Evolutionary conservation across 352 stramenopile genomes (phyloP), one percentile per base, ranked within the genome.

Genomic region (Phytophthora vignae): DNA sequence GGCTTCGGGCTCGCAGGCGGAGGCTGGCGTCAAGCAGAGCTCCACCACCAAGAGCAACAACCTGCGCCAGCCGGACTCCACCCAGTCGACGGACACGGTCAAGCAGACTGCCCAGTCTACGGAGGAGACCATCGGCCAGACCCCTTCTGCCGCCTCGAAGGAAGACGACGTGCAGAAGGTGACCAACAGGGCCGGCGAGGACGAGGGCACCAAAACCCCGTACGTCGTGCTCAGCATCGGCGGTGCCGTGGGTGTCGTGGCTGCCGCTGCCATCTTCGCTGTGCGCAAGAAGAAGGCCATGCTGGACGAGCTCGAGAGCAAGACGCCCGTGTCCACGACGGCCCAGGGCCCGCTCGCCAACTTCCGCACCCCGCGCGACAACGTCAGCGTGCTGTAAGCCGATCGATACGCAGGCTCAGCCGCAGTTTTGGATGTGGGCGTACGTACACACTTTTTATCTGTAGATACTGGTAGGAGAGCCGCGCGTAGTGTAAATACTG

Each of bases 231-330:
- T 85, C 21, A 33, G 65, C 15, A 50, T 85, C 3, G 57, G 85
- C n/a, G 66, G 70, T 0, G 76, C 57, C 5, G 82, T 81, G 0
- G 82, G 73, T 42, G 73, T 84, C 25, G 77, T 91, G 15, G 85
- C 85, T 9, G 85, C 55, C 5, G 77, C 68, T 0, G 83, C 76
- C 27, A 90, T 93, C 68, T 72, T 93, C 11, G 83, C 82, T 0
- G 61, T 91, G 40, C 85, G 85, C 60, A 84, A 87, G 81, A 93
- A 93, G 78, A 90, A 93, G 79, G 57, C 76, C 38, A 25, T 67
- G 42, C 65, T 93, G 8, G 85, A 93, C 29, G 81, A 78, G 25
- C 62, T 90, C 19, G 84, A 93, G 55, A 73, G 66, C 46, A 91
- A 93, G 79, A 89, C 77, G 1, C 84, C 85, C 14, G 69, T 56